Evolutionary conservation across 805 yeast genomes (phyloP).

Genomic region (Pichia insulana): DNA sequence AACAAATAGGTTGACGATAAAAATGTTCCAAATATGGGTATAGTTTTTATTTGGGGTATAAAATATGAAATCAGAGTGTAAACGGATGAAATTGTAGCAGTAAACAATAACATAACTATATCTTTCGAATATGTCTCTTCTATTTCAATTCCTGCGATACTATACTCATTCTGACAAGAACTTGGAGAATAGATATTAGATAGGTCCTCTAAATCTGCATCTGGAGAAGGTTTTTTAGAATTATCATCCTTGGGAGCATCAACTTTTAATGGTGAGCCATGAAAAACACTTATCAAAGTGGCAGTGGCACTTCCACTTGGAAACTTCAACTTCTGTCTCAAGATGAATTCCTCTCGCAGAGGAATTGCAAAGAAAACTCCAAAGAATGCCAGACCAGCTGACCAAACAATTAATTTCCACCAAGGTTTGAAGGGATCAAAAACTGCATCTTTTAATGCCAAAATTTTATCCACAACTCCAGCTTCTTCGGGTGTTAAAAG

Average conservation of each 20-base stretch:
- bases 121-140: conserved; percentile 40
- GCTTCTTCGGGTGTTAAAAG: conserved; percentile 71
- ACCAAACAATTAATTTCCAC: conserved; percentile 67
- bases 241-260: neutral
- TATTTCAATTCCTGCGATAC: neutral
- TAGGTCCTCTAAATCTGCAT: neutral
- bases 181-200: neutral
- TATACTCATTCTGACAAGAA: neutral
- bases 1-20: conserved; percentile 63
- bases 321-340: conserved; percentile 80
- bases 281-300: conserved; percentile 79
- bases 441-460: neutral
- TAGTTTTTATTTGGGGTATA: conserved; percentile 52
- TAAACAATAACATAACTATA: conserved; percentile 45
- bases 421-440: conserved; percentile 29
- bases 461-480: conserved; percentile 38
- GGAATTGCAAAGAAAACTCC: conserved; percentile 96
- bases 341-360: conserved; percentile 73
- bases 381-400: conserved; percentile 79
- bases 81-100: conserved; percentile 60
- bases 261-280: conserved; percentile 39
- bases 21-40: conserved; percentile 69
- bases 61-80: conserved; percentile 71
- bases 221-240: neutral
- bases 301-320: conserved; percentile 98